phyloP scores from a whole-genome alignment of 139 green algal genomes.

The Coccomyxa sp. region DNA sequence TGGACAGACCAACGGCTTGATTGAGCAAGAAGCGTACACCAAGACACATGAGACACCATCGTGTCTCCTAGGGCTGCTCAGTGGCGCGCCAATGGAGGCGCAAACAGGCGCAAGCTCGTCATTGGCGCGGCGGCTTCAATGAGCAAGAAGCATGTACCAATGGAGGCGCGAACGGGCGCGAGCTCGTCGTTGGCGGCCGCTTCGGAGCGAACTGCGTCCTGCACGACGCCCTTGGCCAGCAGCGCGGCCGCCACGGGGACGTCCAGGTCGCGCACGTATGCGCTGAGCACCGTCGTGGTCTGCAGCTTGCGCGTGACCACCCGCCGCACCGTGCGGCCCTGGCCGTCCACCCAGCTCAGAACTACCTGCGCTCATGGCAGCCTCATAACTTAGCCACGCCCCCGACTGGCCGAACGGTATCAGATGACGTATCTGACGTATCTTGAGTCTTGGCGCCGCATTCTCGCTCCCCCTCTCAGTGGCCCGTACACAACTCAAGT shows the following conservation, averaged over 20 bases:
- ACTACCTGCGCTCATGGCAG: slow-evolving; percentile 10
- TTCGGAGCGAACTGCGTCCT: slow-evolving; percentile 14
- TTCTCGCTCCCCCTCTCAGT: too few relatives aligned
- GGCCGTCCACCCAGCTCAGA: slow-evolving; percentile 8
- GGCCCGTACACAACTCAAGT: too few relatives aligned
- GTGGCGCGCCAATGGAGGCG: background rate
- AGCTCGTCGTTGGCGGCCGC: background rate
- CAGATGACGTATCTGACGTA: too few relatives aligned
- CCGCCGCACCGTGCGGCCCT: slow-evolving; percentile 22
- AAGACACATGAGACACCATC: too few relatives aligned
- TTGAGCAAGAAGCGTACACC: too few relatives aligned
- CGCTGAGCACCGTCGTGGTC: slow-evolving; percentile 5
- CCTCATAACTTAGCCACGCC: background rate
- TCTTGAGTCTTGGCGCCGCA: too few relatives aligned
- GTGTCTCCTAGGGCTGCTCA: too few relatives aligned
- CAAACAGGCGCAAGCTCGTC: background rate
- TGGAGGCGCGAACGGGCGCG: background rate
- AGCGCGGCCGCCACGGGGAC: slow-evolving; percentile 27
- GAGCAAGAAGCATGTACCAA: background rate
- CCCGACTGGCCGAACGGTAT: background rate
- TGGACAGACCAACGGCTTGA: too few relatives aligned
- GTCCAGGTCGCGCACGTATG: slow-evolving; percentile 30
- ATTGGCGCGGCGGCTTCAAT: background rate
- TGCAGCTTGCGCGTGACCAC: slow-evolving; percentile 39
- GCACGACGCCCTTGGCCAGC: slow-evolving; percentile 36